These are phyloP conservation scores for Cryphonectria parasitica DNA, from an alignment of 2,329 filamentous ascomycete species.

Conservation along the genomic window DNA sequence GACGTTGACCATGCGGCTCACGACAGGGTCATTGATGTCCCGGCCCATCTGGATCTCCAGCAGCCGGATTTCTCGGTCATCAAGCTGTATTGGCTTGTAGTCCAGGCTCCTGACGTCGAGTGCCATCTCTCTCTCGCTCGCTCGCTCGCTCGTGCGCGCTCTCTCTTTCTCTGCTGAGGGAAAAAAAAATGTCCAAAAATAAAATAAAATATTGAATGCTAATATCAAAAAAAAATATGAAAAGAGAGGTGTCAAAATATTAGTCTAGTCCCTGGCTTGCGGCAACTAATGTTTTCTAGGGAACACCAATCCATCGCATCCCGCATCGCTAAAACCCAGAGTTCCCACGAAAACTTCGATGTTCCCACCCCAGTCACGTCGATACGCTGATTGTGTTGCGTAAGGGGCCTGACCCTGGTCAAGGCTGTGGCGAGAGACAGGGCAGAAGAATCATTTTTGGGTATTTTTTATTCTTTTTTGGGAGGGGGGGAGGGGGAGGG, in stretches of 20 bases:
- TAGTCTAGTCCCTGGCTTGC: neutral
- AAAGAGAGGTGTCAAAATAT: neutral
- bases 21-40: slow-evolving; percentile 21
- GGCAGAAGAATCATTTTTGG: neutral
- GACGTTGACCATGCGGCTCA: slow-evolving; percentile 22
- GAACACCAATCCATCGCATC: neutral
- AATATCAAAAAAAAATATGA: neutral
- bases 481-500: neutral
- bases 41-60: slow-evolving; percentile 23
- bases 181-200: neutral
- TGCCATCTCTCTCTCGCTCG: slow-evolving; percentile 1
- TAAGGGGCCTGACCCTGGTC: slow-evolving; percentile 12
- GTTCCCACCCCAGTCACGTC: slow-evolving; percentile 1
- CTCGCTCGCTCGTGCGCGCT: no score
- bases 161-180: neutral
- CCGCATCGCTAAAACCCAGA: neutral
- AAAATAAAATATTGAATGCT: neutral
- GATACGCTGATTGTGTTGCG: slow-evolving; percentile 1
- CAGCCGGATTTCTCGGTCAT: slow-evolving; percentile 22
- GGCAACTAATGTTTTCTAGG: neutral
- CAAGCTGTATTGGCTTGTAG: slow-evolving; percentile 24
- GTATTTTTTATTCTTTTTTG: neutral
- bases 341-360: slow-evolving; percentile 6
- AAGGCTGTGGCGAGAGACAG: slow-evolving; percentile 3
- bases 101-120: slow-evolving; percentile 16